Evolutionary conservation across 495 filamentous ascomycete species (phyloP).

Genomic region (Penicillium cosmopolitanum): DNA sequence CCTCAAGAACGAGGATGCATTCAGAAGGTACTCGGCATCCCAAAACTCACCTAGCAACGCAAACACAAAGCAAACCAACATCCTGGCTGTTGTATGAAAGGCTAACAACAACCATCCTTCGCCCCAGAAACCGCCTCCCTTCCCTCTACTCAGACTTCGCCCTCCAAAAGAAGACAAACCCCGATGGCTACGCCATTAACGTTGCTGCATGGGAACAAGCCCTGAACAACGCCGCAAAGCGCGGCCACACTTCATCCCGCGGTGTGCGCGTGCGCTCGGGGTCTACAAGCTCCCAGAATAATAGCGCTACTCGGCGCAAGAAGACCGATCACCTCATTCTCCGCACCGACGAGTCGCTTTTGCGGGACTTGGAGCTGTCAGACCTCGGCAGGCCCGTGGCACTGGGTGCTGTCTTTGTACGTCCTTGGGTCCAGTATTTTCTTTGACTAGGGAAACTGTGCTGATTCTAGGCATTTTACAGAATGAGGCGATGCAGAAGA

Average conservation of each 20-base stretch:
- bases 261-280: conserved; percentile 30
- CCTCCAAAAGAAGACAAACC: conserved; percentile 76
- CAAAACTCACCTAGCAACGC: conserved; percentile 1
- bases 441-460: not conserved
- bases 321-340: conserved; percentile 61
- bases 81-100: not conserved
- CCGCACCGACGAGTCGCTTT: conserved; percentile 67
- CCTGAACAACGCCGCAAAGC: conserved; percentile 65
- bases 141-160: conserved; percentile 95
- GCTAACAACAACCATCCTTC: not conserved
- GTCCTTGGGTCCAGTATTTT: not conserved
- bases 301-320: conserved; percentile 15
- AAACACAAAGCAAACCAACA: not conserved
- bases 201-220: conserved; percentile 80
- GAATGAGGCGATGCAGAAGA: conserved; percentile 70
- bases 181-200: conserved; percentile 88
- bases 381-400: conserved; percentile 87
- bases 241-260: conserved; percentile 63
- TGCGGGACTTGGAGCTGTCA: conserved; percentile 70
- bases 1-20: conserved; percentile 63
- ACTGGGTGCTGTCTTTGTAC: conserved; percentile 74
- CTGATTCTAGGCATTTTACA: conserved; percentile 20
- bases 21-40: conserved; percentile 55
- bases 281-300: conserved; percentile 15
- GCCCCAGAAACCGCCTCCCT: conserved; percentile 74